Conservation (phyloP, 345 rosid species). For the Citrus unshiu region DNA sequence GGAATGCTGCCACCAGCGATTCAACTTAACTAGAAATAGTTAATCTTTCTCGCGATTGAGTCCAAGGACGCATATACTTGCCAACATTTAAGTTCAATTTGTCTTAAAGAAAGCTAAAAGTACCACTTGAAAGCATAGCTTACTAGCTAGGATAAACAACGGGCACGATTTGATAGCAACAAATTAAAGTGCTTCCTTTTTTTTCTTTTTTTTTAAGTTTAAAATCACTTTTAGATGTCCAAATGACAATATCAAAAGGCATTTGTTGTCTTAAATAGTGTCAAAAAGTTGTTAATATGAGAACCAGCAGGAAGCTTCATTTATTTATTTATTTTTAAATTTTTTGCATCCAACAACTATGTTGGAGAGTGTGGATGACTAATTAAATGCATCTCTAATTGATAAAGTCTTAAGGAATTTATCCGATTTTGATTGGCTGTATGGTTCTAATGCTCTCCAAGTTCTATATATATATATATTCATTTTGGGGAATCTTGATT, state of each 20-base stretch:
- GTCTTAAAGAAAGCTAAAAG: neutral
- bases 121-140: neutral
- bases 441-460: neutral
- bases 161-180: too few relatives aligned
- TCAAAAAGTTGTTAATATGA: neutral
- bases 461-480: neutral
- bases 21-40: too few relatives aligned
- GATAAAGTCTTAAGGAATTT: conserved; percentile 2
- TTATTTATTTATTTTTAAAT: neutral
- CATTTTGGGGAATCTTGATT: conserved; percentile 1
- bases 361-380: neutral
- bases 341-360: neutral
- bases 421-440: conserved; percentile 10
- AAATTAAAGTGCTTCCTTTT: too few relatives aligned
- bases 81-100: neutral
- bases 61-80: neutral
- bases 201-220: neutral
- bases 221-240: neutral
- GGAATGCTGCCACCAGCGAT: too few relatives aligned
- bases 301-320: too few relatives aligned
- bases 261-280: neutral
- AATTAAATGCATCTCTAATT: neutral
- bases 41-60: neutral
- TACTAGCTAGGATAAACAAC: too few relatives aligned
- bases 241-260: neutral